Percentiles rank a stretch among this genome's conserved stretches.
Evolutionary conservation across 2,329 filamentous ascomycete species (phyloP).

Genomic region (Geoglossum cookeanum): DNA sequence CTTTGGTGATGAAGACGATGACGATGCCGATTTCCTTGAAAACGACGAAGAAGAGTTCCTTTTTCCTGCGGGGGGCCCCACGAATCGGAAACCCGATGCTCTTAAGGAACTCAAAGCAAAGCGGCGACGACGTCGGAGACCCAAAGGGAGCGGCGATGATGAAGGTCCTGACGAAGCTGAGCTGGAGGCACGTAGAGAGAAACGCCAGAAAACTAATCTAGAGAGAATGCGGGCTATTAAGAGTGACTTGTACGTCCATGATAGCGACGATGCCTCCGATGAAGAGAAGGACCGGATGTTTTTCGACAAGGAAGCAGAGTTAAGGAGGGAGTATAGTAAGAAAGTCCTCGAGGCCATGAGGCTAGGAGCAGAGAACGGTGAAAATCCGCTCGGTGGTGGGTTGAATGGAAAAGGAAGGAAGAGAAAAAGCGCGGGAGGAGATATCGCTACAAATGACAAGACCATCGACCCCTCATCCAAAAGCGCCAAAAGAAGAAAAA

Average conservation of each 20-base stretch:
- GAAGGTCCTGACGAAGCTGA: constrained; percentile 45
- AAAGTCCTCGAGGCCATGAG: constrained; percentile 30
- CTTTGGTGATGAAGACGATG: constrained; percentile 53
- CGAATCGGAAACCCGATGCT: constrained; percentile 33
- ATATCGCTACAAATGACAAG: neutral
- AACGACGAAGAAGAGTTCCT: constrained; percentile 36
- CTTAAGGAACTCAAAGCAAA: constrained; percentile 40
- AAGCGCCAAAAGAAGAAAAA: constrained; percentile 9
- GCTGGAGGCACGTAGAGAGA: constrained; percentile 37
- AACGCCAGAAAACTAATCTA: constrained; percentile 46
- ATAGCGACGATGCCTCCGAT: constrained; percentile 80
- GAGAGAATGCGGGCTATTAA: constrained; percentile 68
- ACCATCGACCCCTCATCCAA: too few relatives aligned
- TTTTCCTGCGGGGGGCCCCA: constrained; percentile 52
- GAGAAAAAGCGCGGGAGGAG: constrained; percentile 8
- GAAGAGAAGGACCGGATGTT: constrained; percentile 54
- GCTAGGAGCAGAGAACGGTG: constrained; percentile 10
- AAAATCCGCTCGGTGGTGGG: constrained; percentile 9
- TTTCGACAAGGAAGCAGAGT: constrained; percentile 54
- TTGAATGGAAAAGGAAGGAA: constrained; percentile 14
- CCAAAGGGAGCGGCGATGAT: constrained; percentile 21
- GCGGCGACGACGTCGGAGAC: constrained; percentile 33
- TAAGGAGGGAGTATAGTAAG: constrained; percentile 36
- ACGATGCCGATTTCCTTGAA: constrained; percentile 35
- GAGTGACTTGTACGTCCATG: constrained; percentile 61